Evolutionary conservation across 306 rosid genomes (phyloP), one percentile per base, ranked within the genome.

Genomic region (Vigna trinervia): DNA sequence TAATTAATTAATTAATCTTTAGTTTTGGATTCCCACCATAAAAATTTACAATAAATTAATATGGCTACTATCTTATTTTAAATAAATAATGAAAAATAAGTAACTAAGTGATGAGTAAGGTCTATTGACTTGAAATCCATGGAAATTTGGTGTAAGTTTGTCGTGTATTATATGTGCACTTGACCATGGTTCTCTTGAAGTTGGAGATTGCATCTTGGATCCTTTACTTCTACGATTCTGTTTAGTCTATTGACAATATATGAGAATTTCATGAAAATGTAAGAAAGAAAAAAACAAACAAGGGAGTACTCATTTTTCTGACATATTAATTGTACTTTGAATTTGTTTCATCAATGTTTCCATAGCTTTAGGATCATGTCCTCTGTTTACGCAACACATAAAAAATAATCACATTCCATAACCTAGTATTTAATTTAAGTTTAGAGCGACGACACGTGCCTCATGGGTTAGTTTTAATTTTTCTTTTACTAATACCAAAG

Each of bases 361-460:
- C 88, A 45, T 68, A 53, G 74, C 74, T 76, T 81, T 82, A 80
- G 90, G 88, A 82, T 86, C 88, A 20, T 86, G 92, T 88, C 85
- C 71, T 73, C 75, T 39, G 69, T 76, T 43, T 36, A 70, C 77
- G 34, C 71, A 51, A 81, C 91, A 83, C 15, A 14, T 62, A 63
- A 54, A 36, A 58, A 53, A 22, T 46, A 12, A 74, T 71, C 87
- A 80, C 71, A 64, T 71, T 85, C 61, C 69, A 61, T 51, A 59
- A 65, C 28, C 52, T 56, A 20, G 28, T 34, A 60, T 75, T 78
- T 68, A 62, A 74, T 45, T 75, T 68, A 62, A 74, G 34, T 75
- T 71, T 63, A 36, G 60, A 17, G 43, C 4, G 4, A 69, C 20
- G 23, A 57, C 81, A 46, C 22, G 12, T 69, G 28, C 51, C 2